Percentiles rank a stretch among this genome's conserved stretches.
Evolutionary conservation across 2,329 filamentous ascomycete genomes (phyloP).

Genomic region (Colletotrichum gigasporum): DNA sequence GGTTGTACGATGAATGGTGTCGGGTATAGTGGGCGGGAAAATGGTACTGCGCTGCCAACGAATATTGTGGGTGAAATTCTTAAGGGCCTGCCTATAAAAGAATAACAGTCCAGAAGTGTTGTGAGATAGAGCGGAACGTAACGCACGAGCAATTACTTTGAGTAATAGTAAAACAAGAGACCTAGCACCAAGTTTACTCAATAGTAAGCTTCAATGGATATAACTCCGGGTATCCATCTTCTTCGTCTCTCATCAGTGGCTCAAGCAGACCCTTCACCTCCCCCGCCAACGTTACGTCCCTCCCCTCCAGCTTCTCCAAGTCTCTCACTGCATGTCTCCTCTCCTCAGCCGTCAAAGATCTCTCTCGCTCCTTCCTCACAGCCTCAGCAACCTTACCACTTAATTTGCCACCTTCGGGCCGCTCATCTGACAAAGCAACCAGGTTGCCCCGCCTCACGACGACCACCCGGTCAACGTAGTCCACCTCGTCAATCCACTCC

Average conservation of each 20-base stretch:
- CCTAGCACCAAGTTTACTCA: too few relatives aligned
- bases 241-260: slow-evolving; percentile 30
- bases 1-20: not conserved
- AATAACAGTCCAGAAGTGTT: too few relatives aligned
- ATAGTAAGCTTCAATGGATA: slow-evolving; percentile 33
- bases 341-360: slow-evolving; percentile 40
- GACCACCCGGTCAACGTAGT: slow-evolving; percentile 45
- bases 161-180: too few relatives aligned
- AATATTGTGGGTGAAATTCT: not conserved
- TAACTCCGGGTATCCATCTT: slow-evolving; percentile 27
- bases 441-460: slow-evolving; percentile 49
- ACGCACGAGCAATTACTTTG: too few relatives aligned
- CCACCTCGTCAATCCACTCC: slow-evolving; percentile 44
- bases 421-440: slow-evolving; percentile 41
- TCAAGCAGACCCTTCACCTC: slow-evolving; percentile 39
- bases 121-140: too few relatives aligned
- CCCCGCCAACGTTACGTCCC: slow-evolving; percentile 35
- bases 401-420: not conserved
- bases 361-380: slow-evolving; percentile 38
- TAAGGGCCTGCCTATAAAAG: not conserved
- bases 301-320: slow-evolving; percentile 36
- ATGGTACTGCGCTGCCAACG: not conserved
- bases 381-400: slow-evolving; percentile 34
- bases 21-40: not conserved
- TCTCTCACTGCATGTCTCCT: slow-evolving; percentile 36